Conservation (phyloP, 179 eudicot genomes). For the Drosera spatulata region DNA sequence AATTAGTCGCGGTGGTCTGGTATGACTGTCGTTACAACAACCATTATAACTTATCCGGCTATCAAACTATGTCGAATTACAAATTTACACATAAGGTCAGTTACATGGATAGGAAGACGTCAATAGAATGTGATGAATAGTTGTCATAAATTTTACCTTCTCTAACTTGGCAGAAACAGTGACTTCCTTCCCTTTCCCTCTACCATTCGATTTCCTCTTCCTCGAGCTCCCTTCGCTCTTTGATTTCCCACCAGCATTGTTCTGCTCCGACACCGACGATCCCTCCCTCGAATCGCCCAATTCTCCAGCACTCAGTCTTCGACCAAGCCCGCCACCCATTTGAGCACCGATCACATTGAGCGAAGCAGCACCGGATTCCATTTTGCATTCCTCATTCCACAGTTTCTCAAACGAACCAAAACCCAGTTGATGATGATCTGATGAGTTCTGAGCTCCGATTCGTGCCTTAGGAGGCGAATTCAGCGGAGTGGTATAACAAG, state of each 20-base stretch:
- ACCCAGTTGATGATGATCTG: constrained; percentile 15
- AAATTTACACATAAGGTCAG: background rate
- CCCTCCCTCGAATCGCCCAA: constrained; percentile 51
- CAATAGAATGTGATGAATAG: too few relatives aligned
- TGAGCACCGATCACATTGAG: constrained; percentile 6
- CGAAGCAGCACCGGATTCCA: constrained; percentile 8
- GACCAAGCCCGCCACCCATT: constrained; percentile 15
- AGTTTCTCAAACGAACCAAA: constrained; percentile 25
- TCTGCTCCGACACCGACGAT: constrained; percentile 76
- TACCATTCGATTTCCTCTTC: constrained; percentile 58
- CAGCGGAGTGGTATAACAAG: constrained; percentile 73
- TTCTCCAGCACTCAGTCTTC: constrained; percentile 23
- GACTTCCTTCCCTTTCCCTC: constrained; percentile 39
- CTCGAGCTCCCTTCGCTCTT: constrained; percentile 38
- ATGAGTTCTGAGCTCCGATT: background rate
- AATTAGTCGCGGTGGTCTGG: too few relatives aligned
- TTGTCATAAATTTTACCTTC: constrained; percentile 22
- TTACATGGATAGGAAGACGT: background rate
- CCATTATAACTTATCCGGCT: too few relatives aligned
- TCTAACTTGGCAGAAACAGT: constrained; percentile 29
- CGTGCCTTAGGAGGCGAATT: constrained; percentile 65
- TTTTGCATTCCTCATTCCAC: constrained; percentile 17
- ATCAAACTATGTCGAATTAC: too few relatives aligned
- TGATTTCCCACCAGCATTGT: constrained; percentile 23
- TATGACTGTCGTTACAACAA: too few relatives aligned